These are phyloP conservation scores for Kalmanozyma brasiliensis DNA, from an alignment of 1,284 basidiomycete species.

Conservation along the genomic window DNA sequence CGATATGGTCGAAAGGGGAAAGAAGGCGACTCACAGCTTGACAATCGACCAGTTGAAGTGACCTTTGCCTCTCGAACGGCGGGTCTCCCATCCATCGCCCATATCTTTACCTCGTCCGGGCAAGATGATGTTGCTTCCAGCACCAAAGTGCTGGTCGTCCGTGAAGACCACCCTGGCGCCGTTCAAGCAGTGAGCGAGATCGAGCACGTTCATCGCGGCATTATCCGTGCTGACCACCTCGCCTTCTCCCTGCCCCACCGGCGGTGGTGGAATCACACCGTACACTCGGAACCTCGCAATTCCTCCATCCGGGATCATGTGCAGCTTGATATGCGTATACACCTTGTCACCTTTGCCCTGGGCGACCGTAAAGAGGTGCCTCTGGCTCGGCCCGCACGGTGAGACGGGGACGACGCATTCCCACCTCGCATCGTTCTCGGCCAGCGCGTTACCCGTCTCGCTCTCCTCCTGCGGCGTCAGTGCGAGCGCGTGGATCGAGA, in stretches of 20 bases:
- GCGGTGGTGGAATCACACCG: slow-evolving; percentile 57
- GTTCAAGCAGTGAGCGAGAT: slow-evolving; percentile 89
- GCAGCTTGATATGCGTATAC: slow-evolving; percentile 88
- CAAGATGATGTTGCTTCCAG: slow-evolving; percentile 87
- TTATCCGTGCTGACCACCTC: slow-evolving; percentile 60
- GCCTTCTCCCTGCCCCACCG: slow-evolving; percentile 67
- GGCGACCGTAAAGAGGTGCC: slow-evolving; percentile 82
- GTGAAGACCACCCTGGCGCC: slow-evolving; percentile 82
- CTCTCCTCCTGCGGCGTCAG: slow-evolving; percentile 46
- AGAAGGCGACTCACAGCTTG: slow-evolving; percentile 75
- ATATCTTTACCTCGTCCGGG: slow-evolving; percentile 90
- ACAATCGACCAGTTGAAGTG: slow-evolving; percentile 93
- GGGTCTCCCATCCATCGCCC: slow-evolving; percentile 99
- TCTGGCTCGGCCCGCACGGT: slow-evolving; percentile 77
- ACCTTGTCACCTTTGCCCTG: slow-evolving; percentile 55
- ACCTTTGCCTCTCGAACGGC: slow-evolving; percentile 80
- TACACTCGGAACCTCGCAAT: slow-evolving; percentile 70
- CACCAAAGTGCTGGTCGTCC: slow-evolving; percentile 91
- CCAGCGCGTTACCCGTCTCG: slow-evolving; percentile 33
- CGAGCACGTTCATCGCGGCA: slow-evolving; percentile 71
- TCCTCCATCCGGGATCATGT: slow-evolving; percentile 96
- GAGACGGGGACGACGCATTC: slow-evolving; percentile 50
- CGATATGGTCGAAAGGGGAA: neutral
- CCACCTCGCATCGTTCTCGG: slow-evolving; percentile 64
- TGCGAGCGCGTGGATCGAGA: slow-evolving; percentile 51